Base-by-base conservation (phyloP, 768 basidiomycete genomes). In the Phanerodontia chrysosporium region DNA sequence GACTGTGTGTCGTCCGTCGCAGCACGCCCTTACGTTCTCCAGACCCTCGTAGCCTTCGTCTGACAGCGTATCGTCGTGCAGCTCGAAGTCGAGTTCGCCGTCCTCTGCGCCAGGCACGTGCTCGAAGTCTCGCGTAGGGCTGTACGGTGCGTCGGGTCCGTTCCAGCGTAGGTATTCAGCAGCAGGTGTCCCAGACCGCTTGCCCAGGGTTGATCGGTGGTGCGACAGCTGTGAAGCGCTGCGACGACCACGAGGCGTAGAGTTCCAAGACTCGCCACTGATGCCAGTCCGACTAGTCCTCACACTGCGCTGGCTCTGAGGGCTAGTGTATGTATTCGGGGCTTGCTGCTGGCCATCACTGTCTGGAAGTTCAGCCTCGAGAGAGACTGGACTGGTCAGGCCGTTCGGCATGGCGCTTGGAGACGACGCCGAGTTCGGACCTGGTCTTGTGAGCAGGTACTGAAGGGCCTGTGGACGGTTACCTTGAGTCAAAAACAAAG, bases 21-120 rank as follows among this genome's bases (percentile, higher is more conserved):
- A 94, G 70, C 92, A 94, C 1, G 90, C 94, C 24, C 96, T 83
- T 22, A 98, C 95, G 66, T 98, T 98, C 76, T 98, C 95, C 56
- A 98, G 72, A 0, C 94, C 95, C 67, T 98, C 95, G 69, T 84
- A 98, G 4, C 85, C 92, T 30, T 86, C 86, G 63, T 92, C 90
- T 13, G 85, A 88, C 62, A 82, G 70, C 22, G 79, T 78, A 21
- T 85, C 88, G 21, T 84, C 90, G 65, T 95, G 87, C 30, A 94
- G 75, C 74, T 95, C 92, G 67, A 95, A 91, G 65, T 91, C 90
- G 1, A 90, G 75, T 22, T 87, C 90, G 2, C 85, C 85, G 0
- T 83, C 81, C 13, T 85, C 82, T 22, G 72, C 67, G 13, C 69
- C 71, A 21, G 65, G 70, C 16, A 69, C 64, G 39, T 73, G 70